Base-by-base conservation (phyloP, 768 basidiomycete genomes). In the Russula griseocarnosa region DNA sequence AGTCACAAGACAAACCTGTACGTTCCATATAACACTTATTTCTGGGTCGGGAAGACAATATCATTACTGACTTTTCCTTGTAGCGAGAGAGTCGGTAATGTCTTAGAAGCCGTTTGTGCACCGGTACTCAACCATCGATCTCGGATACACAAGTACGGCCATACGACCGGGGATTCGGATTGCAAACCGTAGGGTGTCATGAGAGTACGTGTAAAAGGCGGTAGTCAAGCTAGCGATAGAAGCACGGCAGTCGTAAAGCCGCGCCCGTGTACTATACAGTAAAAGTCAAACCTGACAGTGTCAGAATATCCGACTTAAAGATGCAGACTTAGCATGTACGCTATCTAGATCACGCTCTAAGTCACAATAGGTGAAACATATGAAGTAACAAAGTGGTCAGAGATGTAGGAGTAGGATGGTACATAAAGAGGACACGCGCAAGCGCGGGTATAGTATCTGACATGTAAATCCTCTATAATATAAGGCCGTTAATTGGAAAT, bases 1-100 rank as follows among this genome's bases (percentile, higher is more conserved):
- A 44, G 96, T 98, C 56, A 98, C 86, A 69, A 95, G 78, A 76
- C 92, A 92, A 59, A 94, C 93, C 87, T 96, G 65, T 26, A n/a
- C 16, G 7, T 14, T 22, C 50, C 53, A 36, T 36, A 57, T 9
- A 46, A 10, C 14, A 32, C 36, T 5, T 24, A n/a, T 28, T 40
- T 47, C 8, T 20, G 13, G 62, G 3, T 52, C 60, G 60, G 22
- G 30, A 10, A 18, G 13, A 47, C 28, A 34, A 60, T 42, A 38
- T 46, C 55, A 61, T 32, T 55, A 50, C 74, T 67, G 56, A 87
- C 91, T 81, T 90, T 93, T 71, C 81, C 82, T 72, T 84, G 79
- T 79, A 96, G 82, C 11, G 92, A 93, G 71, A 96, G 89, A 30
- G 83, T 80, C 11, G 87, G 83, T 42, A 95, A 80, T 5, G 86